Evolutionary conservation across 164 flowering plant genomes (phyloP).

Genomic region (Stephania japonica): DNA sequence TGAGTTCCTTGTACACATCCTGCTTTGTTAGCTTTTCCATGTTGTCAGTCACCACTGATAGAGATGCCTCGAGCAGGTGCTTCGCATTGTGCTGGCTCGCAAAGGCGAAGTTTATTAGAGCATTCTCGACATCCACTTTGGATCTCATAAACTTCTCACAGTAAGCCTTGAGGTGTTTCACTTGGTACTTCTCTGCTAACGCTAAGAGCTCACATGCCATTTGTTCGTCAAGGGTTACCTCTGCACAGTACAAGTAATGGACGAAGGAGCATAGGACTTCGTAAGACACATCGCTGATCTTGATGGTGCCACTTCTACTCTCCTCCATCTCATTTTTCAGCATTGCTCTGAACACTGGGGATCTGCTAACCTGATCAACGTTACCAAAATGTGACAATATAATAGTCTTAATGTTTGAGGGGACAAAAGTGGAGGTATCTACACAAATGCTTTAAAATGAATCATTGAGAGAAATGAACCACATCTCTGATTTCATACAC

Average conservation of each 20-base stretch:
- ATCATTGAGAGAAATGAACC: no score
- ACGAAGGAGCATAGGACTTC: constrained; percentile 69
- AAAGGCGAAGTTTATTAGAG: constrained; percentile 57
- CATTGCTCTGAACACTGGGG: constrained; percentile 92
- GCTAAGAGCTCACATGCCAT: constrained; percentile 70
- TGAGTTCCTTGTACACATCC: constrained; percentile 72
- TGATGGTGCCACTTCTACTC: constrained; percentile 72
- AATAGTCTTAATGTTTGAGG: no score
- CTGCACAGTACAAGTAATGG: constrained; percentile 75
- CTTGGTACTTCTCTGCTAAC: constrained; percentile 82
- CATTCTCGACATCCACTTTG: constrained; percentile 60
- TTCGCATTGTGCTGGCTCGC: constrained; percentile 81
- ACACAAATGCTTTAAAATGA: no score
- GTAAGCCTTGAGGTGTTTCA: constrained; percentile 65
- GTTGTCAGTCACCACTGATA: constrained; percentile 57
- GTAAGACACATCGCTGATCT: constrained; percentile 62
- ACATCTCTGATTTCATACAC: no score
- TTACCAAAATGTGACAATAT: not conserved
- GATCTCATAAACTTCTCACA: constrained; percentile 76
- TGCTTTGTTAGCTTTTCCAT: constrained; percentile 61
- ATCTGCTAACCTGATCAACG: constrained; percentile 51
- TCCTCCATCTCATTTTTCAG: constrained; percentile 89
- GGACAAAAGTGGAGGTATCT: no score
- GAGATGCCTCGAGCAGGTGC: constrained; percentile 51
- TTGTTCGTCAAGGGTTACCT: constrained; percentile 64